These are phyloP conservation scores for Podosphaera fusca DNA, from an alignment of 2,329 filamentous ascomycete genomes.

Conservation along the genomic window DNA sequence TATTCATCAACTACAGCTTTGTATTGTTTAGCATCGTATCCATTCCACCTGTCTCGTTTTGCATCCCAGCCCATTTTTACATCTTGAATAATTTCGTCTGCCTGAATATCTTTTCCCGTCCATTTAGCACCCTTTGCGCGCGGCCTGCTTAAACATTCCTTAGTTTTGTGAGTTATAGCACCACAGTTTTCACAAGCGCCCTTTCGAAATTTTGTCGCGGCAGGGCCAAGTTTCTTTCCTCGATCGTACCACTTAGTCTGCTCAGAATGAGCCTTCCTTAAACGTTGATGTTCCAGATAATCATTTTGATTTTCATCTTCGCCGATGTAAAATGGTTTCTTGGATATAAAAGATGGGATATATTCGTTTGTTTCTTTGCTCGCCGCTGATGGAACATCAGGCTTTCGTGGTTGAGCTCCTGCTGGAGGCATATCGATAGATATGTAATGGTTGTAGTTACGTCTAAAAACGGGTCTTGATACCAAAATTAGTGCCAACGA, in stretches of 20 bases:
- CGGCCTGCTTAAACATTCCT: conserved; percentile 76
- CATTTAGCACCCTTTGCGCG: conserved; percentile 76
- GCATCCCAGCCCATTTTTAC: conserved; percentile 87
- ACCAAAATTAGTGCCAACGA: neutral
- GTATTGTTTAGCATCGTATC: conserved; percentile 82
- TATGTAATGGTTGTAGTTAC: neutral
- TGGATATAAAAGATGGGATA: conserved; percentile 93
- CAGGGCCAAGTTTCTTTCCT: conserved; percentile 60
- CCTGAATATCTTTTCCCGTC: conserved; percentile 82
- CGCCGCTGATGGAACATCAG: conserved; percentile 19
- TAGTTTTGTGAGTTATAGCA: conserved; percentile 85
- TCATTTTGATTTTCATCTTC: conserved; percentile 58
- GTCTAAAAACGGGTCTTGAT: neutral
- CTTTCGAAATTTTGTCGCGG: conserved; percentile 91
- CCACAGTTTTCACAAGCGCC: conserved; percentile 98
- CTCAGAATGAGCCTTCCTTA: conserved; percentile 40
- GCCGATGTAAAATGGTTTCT: conserved; percentile 84
- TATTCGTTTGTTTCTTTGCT: conserved; percentile 92
- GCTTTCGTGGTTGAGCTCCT: conserved; percentile 15
- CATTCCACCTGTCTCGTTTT: conserved; percentile 93
- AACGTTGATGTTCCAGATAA: conserved; percentile 87
- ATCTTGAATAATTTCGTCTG: conserved; percentile 70
- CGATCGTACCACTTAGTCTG: conserved; percentile 82
- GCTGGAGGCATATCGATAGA: conserved; percentile 19
- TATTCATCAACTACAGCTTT: conserved; percentile 71